phyloP scores from a whole-genome alignment of 192 early-diverging fungal species.

The Rhizoclosmatium globosum region DNA sequence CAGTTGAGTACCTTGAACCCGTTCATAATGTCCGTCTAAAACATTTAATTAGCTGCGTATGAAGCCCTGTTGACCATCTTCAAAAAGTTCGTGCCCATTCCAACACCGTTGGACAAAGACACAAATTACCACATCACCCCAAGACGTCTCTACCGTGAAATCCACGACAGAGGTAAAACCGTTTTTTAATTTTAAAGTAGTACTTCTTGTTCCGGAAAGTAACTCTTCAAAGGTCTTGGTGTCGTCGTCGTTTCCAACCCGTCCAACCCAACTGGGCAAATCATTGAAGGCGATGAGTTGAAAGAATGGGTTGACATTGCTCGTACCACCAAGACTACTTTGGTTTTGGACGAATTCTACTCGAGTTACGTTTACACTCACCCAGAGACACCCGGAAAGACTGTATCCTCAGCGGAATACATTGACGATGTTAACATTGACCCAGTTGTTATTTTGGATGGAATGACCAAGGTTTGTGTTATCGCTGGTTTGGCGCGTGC shows the following conservation, averaged over 20 bases:
- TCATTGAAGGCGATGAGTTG: conserved; percentile 56
- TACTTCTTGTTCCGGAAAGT: neutral
- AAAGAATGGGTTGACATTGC: conserved; percentile 48
- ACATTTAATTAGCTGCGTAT: conserved; percentile 42
- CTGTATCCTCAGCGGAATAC: conserved; percentile 52
- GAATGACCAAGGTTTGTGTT: conserved; percentile 17
- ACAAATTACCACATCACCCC: conserved; percentile 57
- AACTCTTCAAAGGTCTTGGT: conserved; percentile 40
- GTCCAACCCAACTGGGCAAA: conserved; percentile 60
- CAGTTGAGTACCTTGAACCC: conserved; percentile 3
- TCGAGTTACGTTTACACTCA: conserved; percentile 61
- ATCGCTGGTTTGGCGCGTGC: too few relatives aligned
- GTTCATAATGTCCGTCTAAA: too few relatives aligned
- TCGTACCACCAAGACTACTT: conserved; percentile 49
- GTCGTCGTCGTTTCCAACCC: conserved; percentile 63
- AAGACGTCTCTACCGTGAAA: conserved; percentile 49
- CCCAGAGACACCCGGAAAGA: conserved; percentile 46
- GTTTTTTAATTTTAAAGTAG: neutral
- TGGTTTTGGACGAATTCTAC: conserved; percentile 67
- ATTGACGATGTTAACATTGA: conserved; percentile 62
- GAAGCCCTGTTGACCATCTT: conserved; percentile 38
- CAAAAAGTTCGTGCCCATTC: conserved; percentile 61
- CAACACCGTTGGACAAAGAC: conserved; percentile 57
- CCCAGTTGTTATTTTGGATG: conserved; percentile 51
- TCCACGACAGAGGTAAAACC: conserved; percentile 40